Base-by-base conservation (phyloP, 257 asterid genomes). In the Forsythia viridissima region DNA sequence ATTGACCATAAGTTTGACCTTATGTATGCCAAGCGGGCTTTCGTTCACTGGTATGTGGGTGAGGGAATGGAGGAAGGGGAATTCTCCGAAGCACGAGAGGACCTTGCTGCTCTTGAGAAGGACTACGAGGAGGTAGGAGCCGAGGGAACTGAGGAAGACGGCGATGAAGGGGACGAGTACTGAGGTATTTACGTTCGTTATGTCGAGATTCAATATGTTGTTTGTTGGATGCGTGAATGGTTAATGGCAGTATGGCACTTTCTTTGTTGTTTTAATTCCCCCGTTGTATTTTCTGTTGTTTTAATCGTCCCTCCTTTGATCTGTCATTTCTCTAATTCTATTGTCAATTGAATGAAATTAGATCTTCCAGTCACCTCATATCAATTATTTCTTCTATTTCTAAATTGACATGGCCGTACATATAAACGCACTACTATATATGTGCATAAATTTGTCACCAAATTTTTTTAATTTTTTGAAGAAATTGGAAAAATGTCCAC, bases 31-130 rank as follows among this genome's bases (percentile, higher is more conserved):
- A 86, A 86, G 80, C 79, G 87, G 11, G 89, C 89, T 20, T 86
- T 86, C 20, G 89, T 86, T 21, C 89, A 86, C 40, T 86, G 87
- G 89, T 83, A 86, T 15, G 89, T 86, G 30, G 89, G 89, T 48
- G 89, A 86, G 76, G 89, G 89, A 13, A 86, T 86, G 89, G 89
- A 83, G 66, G 89, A 86, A 71, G 89, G 89, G 18, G 89, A 86
- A 71, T 86, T 86, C 36, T 86, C 89, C 2, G 89, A 86, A 57
- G 89, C 89, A 6, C 72, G 89, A 3, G 89, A 86, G 82, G 89
- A 86, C 73, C 87, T 83, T 63, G 89, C 89, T 79, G 87, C 87
- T 2, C 76, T 80, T 4, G 85, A 81, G 81, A 77, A 76, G 87
- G 83, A 83, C 41, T 83, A 83, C 13, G 86, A 79, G 59, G 86